Conservation (phyloP, 1,284 basidiomycete species). For the Boletus mariae region DNA sequence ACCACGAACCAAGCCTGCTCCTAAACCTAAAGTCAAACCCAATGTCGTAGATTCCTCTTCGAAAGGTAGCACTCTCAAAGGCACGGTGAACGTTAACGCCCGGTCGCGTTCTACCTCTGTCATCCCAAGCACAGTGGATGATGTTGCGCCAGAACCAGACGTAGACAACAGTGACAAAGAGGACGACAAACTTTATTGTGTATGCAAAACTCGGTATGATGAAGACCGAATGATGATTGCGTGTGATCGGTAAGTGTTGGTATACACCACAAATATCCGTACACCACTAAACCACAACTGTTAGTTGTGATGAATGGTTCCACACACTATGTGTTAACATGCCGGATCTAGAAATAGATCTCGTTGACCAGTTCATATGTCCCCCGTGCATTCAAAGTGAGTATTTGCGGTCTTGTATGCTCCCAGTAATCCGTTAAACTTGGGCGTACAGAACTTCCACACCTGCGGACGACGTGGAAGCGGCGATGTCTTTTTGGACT, state of each 20-base stretch:
- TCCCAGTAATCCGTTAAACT: constrained; percentile 1
- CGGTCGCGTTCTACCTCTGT: constrained; percentile 68
- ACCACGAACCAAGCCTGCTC: constrained; percentile 28
- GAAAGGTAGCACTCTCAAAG: constrained; percentile 28
- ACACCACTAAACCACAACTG: constrained; percentile 4
- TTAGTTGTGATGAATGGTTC: constrained; percentile 87
- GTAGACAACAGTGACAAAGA: constrained; percentile 54
- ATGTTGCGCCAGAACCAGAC: constrained; percentile 45
- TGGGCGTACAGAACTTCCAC: constrained; percentile 50
- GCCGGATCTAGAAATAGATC: constrained; percentile 71
- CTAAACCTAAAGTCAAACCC: constrained; percentile 27
- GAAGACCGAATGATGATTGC: constrained; percentile 85
- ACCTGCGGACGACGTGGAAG: constrained; percentile 75
- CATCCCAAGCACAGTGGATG: constrained; percentile 44
- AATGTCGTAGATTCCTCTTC: constrained; percentile 15
- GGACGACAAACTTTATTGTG: constrained; percentile 78
- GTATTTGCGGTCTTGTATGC: constrained; percentile 30
- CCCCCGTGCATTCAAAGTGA: constrained; percentile 69
- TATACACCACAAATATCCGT: background rate
- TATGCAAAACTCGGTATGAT: constrained; percentile 79
- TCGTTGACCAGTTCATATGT: constrained; percentile 86
- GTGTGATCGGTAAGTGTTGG: constrained; percentile 67
- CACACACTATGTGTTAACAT: constrained; percentile 78
- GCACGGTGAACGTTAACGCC: constrained; percentile 37
- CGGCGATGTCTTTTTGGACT: constrained; percentile 66